These are phyloP conservation scores for Exophiala viscosa DNA, from an alignment of 2,329 filamentous ascomycete genomes.

Conservation along the genomic window DNA sequence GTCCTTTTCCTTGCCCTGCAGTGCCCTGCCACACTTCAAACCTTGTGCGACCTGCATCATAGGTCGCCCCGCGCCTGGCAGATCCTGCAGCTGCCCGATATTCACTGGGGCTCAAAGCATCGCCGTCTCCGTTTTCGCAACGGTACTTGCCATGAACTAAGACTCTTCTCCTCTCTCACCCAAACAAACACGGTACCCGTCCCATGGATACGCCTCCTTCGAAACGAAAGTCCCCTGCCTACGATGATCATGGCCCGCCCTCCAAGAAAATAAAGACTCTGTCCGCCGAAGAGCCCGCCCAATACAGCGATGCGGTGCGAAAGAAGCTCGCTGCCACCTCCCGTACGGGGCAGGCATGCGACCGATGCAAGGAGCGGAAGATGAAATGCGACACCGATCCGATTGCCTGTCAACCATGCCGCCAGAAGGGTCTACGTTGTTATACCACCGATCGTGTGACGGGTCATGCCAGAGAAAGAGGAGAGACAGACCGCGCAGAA, in stretches of 20 bases:
- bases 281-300: conserved; percentile 29
- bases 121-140: conserved; percentile 1
- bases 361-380: conserved; percentile 84
- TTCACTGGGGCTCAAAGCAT: background rate
- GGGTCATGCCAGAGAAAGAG: conserved; percentile 71
- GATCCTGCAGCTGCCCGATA: background rate
- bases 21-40: too few relatives aligned
- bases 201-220: conserved; percentile 18
- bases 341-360: conserved; percentile 79
- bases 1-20: too few relatives aligned
- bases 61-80: too few relatives aligned
- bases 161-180: background rate
- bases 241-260: conserved; percentile 20
- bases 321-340: conserved; percentile 54
- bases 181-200: background rate
- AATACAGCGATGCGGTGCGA: conserved; percentile 43
- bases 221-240: conserved; percentile 15
- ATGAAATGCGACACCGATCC: conserved; percentile 80
- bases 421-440: conserved; percentile 71
- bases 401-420: conserved; percentile 77
- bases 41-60: too few relatives aligned
- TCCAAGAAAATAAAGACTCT: conserved; percentile 27
- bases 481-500: conserved; percentile 74
- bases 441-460: conserved; percentile 84
- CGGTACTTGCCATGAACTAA: conserved; percentile 18